These are phyloP conservation scores for Blastobotrys muscicola DNA, from an alignment of 805 yeast species.

Conservation along the genomic window DNA sequence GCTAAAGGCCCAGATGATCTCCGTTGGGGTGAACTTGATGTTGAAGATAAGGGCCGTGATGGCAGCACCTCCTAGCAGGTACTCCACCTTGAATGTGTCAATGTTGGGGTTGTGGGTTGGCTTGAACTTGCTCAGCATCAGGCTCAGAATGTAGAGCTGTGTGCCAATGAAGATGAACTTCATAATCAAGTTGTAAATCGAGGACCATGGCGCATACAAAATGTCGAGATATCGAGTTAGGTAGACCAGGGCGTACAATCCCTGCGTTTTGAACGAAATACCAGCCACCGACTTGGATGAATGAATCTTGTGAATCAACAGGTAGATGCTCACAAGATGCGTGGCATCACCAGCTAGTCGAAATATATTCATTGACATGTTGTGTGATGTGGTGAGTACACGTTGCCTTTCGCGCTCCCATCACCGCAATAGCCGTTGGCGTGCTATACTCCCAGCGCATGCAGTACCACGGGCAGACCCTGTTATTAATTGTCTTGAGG, in stretches of 20 bases:
- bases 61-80: conserved; percentile 54
- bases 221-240: conserved; percentile 64
- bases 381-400: conserved; percentile 1
- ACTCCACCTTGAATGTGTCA: conserved; percentile 67
- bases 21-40: conserved; percentile 50
- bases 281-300: conserved; percentile 64
- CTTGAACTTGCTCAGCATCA: conserved; percentile 57
- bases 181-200: conserved; percentile 71
- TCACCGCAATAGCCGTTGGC: no score
- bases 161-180: conserved; percentile 72
- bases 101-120: conserved; percentile 47
- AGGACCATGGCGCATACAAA: conserved; percentile 30
- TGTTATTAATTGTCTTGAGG: no score
- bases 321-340: conserved; percentile 69
- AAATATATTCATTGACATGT: conserved; percentile 8
- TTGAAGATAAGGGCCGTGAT: conserved; percentile 56
- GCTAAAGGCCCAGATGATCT: conserved; percentile 71
- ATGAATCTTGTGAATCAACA: conserved; percentile 64
- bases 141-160: conserved; percentile 61
- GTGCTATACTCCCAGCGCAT: no score
- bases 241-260: conserved; percentile 64
- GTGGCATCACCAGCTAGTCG: conserved; percentile 45
- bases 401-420: background rate
- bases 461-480: no score
- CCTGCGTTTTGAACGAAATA: conserved; percentile 81